Evolutionary conservation across 2,329 filamentous ascomycete species (phyloP), one percentile per base, ranked within the genome.

Genomic region (Cylindrodendrum hubeiense): DNA sequence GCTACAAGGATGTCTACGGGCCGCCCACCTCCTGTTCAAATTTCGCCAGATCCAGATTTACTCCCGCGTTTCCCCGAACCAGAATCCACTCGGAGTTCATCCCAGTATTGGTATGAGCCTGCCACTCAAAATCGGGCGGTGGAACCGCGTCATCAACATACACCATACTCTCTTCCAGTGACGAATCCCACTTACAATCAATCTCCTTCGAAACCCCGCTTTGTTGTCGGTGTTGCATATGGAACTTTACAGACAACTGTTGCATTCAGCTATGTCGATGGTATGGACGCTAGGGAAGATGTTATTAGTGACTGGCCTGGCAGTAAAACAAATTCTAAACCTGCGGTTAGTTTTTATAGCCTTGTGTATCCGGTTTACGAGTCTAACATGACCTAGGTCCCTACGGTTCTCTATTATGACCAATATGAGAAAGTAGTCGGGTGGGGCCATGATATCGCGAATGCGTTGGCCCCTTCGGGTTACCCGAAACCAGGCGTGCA

Each of bases 261-360:
- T 68, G 95, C 95, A 34, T 97, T 97, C 79, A 94, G 94, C 34
- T 99, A 97, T 82, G 94, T 94, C 66, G 98, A 95, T 64, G 98
- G 97, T 82, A 97, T 95, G 73, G 94, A 98, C 81, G 94, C 95
- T 65, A 97, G 97, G 80, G 95, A 98, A 82, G 95, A 98, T 80
- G 98, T 98, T 75, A 99, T 99, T 75, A 97, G 95, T 68, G 95
- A 99, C 83, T 99, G 95, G 95, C 96, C 95, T 19, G 96, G 96
- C 73, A 95, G 95, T 30, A 95, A 96, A 72, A 98, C 95, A 59
- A 95, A 97, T 79, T 97, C 95, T 53, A 98, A 98, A 83, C 95
- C 98, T 83, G 98, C 98, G 91, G 95, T 97, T 79, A 46, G 79
- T 63, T 13, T 47, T 7, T 12, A 2, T 6, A 33, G 52, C n/a